Percentiles rank a stretch among this genome's conserved stretches.
Conservation (phyloP, 441 rosid species). For the Pelargonium australe region DNA sequence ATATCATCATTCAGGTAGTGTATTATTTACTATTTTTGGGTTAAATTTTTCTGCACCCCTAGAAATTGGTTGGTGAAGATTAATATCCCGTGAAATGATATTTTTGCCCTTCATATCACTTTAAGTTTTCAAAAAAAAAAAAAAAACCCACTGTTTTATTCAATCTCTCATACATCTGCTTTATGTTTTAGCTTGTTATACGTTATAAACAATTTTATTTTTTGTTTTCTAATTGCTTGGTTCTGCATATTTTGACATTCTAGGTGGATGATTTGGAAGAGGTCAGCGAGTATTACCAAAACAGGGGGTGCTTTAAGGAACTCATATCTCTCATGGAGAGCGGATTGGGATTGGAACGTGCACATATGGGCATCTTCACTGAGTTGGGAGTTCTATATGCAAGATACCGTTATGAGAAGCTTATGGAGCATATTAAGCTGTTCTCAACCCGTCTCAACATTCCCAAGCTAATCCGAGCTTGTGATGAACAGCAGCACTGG, state of each 20-base stretch:
- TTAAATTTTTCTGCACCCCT: no score
- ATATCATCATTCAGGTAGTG: slow-evolving; percentile 87
- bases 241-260: not conserved
- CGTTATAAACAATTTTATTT: not conserved
- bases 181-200: no score
- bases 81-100: no score
- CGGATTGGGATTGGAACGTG: slow-evolving; percentile 95
- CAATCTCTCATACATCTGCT: not conserved
- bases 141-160: no score
- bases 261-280: slow-evolving; percentile 99
- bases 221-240: not conserved
- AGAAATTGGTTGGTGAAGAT: no score
- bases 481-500: slow-evolving; percentile 99
- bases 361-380: slow-evolving; percentile 99
- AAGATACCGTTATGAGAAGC: slow-evolving; percentile 93
- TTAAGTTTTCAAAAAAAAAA: no score
- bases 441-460: slow-evolving; percentile 97
- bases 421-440: slow-evolving; percentile 98
- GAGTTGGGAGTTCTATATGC: slow-evolving; percentile 98
- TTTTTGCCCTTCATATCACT: no score
- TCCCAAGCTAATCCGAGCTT: slow-evolving; percentile 94
- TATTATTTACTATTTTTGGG: not conserved
- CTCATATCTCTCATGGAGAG: slow-evolving; percentile 99
- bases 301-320: slow-evolving; percentile 96
- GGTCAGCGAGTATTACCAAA: slow-evolving; percentile 95